phyloP scores from a whole-genome alignment of 2,329 filamentous ascomycete species.

The Fusarium vanettenii region DNA sequence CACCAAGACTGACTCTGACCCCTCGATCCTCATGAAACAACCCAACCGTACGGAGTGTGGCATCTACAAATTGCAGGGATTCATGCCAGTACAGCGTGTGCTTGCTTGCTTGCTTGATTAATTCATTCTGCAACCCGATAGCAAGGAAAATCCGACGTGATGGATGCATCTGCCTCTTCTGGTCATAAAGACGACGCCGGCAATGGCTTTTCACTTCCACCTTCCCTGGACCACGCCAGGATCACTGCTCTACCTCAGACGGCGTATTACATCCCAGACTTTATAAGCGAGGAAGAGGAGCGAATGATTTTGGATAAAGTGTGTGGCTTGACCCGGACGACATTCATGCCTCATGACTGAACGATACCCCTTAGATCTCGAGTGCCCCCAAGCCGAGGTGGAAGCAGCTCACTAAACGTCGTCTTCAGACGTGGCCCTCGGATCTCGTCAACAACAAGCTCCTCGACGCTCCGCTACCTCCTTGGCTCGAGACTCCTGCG shows the following conservation, averaged over 20 bases:
- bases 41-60: not conserved
- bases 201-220: constrained; percentile 52
- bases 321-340: constrained; percentile 39
- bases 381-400: constrained; percentile 80
- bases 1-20: constrained; percentile 10
- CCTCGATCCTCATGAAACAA: constrained; percentile 15
- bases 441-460: constrained; percentile 83
- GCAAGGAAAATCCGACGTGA: constrained; percentile 13
- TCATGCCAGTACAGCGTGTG: not conserved
- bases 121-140: not conserved
- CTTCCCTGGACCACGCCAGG: constrained; percentile 61
- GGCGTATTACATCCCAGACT: constrained; percentile 88
- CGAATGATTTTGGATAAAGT: constrained; percentile 77
- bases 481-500: constrained; percentile 79
- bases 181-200: constrained; percentile 6
- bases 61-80: constrained; percentile 7
- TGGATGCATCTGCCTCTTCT: constrained; percentile 19
- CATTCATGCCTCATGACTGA: constrained; percentile 24
- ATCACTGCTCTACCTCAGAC: constrained; percentile 68
- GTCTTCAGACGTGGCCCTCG: constrained; percentile 91
- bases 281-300: constrained; percentile 84
- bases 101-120: not conserved
- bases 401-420: constrained; percentile 88
- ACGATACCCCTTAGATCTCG: constrained; percentile 57
- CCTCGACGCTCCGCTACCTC: constrained; percentile 77